Conservation (phyloP, 345 rosid species). For the Salix exigua region DNA sequence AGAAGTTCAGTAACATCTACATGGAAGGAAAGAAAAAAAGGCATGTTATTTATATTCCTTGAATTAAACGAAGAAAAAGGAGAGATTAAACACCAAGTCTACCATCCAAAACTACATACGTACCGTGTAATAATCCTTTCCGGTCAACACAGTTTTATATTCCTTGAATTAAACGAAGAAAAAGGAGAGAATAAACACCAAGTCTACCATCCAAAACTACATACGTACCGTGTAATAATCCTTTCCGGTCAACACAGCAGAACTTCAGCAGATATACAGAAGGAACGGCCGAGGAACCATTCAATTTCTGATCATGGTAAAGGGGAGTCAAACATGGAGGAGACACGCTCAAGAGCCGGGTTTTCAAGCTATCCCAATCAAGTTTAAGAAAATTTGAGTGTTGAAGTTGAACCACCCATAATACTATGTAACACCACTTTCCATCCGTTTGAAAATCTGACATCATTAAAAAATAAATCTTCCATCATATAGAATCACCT, state of each 20-base stretch:
- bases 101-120: background rate
- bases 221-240: constrained; percentile 22
- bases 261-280: constrained; percentile 22
- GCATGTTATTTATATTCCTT: background rate
- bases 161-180: background rate
- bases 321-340: constrained; percentile 26
- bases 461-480: background rate
- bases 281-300: constrained; percentile 1
- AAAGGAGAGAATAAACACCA: background rate
- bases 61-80: background rate
- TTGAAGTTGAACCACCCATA: constrained; percentile 28
- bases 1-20: constrained; percentile 28
- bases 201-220: background rate
- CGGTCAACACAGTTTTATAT: constrained; percentile 6
- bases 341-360: constrained; percentile 13
- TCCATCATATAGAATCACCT: background rate
- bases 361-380: constrained; percentile 30
- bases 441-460: constrained; percentile 34
- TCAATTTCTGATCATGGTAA: constrained; percentile 9
- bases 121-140: constrained; percentile 29
- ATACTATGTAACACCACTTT: constrained; percentile 33
- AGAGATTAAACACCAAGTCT: background rate
- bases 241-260: constrained; percentile 24
- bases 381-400: constrained; percentile 4
- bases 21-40: background rate